Evolutionary conservation across 805 yeast species (phyloP).

Genomic region (Candida ascalaphidarum): DNA sequence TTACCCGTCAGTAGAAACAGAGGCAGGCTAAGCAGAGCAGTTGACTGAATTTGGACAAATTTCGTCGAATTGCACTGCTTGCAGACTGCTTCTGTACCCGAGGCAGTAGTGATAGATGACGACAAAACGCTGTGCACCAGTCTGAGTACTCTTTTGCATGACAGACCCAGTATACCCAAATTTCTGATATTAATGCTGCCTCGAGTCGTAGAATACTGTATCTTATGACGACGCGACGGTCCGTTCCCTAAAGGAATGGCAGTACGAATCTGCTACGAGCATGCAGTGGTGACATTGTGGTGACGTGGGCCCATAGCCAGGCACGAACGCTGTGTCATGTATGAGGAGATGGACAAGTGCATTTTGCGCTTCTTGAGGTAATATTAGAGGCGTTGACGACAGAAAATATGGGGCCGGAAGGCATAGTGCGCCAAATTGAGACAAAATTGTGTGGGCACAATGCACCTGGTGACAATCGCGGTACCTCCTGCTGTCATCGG

Average conservation of each 20-base stretch:
- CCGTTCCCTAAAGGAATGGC: background rate
- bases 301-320: background rate
- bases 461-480: no score
- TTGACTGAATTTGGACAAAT: no score
- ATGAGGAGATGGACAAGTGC: background rate
- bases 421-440: no score
- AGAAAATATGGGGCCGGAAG: no score
- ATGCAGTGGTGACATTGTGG: background rate
- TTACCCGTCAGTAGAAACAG: no score
- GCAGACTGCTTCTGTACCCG: no score
- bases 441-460: no score
- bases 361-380: no score
- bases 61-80: no score
- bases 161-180: constrained; percentile 39
- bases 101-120: constrained; percentile 17
- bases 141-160: constrained; percentile 39
- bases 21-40: no score
- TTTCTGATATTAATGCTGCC: constrained; percentile 23
- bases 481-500: no score
- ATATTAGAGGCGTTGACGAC: no score
- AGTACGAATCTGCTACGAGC: background rate
- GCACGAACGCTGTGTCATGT: background rate
- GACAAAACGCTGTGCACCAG: constrained; percentile 48
- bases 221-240: background rate
- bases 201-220: constrained; percentile 3